Evolutionary conservation across 2,329 filamentous ascomycete genomes (phyloP).

Genomic region (Hirsutella rhossiliensis): DNA sequence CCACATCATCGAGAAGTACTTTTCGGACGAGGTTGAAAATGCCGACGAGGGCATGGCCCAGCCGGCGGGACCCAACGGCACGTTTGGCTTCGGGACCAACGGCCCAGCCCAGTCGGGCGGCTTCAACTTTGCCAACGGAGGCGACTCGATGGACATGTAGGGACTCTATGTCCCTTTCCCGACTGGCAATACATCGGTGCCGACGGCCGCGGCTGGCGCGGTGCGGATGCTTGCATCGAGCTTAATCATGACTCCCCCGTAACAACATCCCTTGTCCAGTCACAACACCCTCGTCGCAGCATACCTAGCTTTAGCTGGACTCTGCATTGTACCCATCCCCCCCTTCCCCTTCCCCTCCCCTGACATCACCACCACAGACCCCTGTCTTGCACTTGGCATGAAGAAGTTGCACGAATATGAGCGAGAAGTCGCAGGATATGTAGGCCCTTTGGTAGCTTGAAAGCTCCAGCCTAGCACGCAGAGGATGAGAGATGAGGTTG

Average conservation of each 20-base stretch:
- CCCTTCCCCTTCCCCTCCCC: conserved; percentile 5
- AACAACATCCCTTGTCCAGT: conserved; percentile 5
- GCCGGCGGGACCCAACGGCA: conserved; percentile 53
- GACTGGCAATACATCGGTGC: not conserved
- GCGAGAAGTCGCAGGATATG: conserved; percentile 12
- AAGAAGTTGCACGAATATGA: conserved; percentile 21
- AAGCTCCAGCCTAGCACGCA: conserved; percentile 42
- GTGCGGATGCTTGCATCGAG: not conserved
- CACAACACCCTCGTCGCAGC: conserved; percentile 6
- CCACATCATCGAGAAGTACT: conserved; percentile 99
- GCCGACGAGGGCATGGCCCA: conserved; percentile 72
- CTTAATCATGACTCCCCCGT: conserved; percentile 3
- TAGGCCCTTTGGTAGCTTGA: conserved; percentile 51
- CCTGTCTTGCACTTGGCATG: conserved; percentile 23
- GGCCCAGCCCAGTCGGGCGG: conserved; percentile 54
- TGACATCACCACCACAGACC: conserved; percentile 18
- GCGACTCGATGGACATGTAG: conserved; percentile 54
- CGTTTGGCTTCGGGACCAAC: conserved; percentile 68
- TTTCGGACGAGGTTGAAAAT: conserved; percentile 95
- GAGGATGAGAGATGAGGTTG: conserved; percentile 11
- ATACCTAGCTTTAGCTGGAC: conserved; percentile 10
- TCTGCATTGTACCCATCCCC: conserved; percentile 10
- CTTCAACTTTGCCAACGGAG: conserved; percentile 83
- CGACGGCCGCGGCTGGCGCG: not conserved
- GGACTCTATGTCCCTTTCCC: not conserved